Conservation (phyloP, 2,329 filamentous ascomycete species). For the Fusarium sp. region DNA sequence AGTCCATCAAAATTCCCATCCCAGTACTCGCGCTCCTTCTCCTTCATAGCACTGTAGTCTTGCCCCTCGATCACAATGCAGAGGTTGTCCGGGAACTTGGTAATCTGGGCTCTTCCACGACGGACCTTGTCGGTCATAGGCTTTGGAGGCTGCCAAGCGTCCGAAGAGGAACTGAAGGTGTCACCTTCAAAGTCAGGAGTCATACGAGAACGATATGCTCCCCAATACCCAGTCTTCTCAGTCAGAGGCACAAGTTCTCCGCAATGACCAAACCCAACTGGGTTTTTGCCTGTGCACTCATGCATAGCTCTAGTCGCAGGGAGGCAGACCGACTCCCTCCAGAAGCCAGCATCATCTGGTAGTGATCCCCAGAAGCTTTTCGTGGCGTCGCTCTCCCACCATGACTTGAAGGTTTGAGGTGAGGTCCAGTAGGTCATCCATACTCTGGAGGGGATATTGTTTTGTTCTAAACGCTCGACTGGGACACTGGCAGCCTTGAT, state of each 20-base stretch:
- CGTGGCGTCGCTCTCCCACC: background rate
- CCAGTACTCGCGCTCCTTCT: background rate
- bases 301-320: background rate
- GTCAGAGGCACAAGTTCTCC: background rate
- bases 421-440: conserved; percentile 3
- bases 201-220: conserved; percentile 5
- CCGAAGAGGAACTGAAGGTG: background rate
- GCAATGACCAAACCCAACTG: background rate
- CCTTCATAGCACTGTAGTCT: background rate
- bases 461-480: background rate
- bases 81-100: background rate
- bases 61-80: background rate
- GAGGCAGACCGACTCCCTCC: background rate
- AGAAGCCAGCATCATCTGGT: background rate
- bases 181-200: background rate
- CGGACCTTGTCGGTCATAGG: background rate
- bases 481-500: background rate
- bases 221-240: conserved; percentile 4
- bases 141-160: no score
- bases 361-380: background rate
- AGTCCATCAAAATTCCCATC: background rate
- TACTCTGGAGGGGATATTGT: background rate
- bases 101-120: background rate
- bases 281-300: background rate
- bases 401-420: background rate